Evolutionary conservation across 352 stramenopile genomes (phyloP).

Genomic region (Elongisporangium prolatum): DNA sequence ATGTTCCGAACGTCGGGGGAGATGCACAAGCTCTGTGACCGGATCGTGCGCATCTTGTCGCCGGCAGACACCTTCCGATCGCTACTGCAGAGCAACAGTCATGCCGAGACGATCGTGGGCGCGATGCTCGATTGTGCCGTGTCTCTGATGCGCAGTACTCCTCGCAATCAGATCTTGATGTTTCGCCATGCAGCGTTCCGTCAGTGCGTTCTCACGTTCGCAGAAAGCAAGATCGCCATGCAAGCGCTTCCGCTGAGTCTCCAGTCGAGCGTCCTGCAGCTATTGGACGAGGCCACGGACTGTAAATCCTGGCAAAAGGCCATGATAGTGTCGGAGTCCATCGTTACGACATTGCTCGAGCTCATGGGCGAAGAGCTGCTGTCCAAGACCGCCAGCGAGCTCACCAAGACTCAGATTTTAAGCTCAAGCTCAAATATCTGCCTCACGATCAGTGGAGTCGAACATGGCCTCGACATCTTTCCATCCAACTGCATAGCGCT

Average conservation of each 20-base stretch:
- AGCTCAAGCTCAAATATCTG: slow-evolving; percentile 39
- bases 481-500: not conserved
- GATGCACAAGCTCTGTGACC: slow-evolving; percentile 37
- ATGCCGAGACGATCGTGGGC: slow-evolving; percentile 16
- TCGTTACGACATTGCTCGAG: slow-evolving; percentile 17
- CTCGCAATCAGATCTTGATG: slow-evolving; percentile 59
- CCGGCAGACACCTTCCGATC: not conserved
- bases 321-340: slow-evolving; percentile 14
- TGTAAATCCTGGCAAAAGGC: slow-evolving; percentile 56
- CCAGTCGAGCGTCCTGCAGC: slow-evolving; percentile 24
- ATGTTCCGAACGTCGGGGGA: slow-evolving; percentile 56
- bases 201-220: slow-evolving; percentile 12
- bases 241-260: slow-evolving; percentile 8
- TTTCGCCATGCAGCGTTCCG: slow-evolving; percentile 34
- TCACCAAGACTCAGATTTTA: slow-evolving; percentile 9
- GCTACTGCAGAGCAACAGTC: not conserved
- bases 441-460: slow-evolving; percentile 49
- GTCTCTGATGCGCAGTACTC: slow-evolving; percentile 23
- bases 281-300: slow-evolving; percentile 45
- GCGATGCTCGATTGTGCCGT: slow-evolving; percentile 45
- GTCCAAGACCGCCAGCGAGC: slow-evolving; percentile 8
- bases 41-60: slow-evolving; percentile 17
- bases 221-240: not conserved
- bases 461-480: not conserved
- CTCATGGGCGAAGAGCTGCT: slow-evolving; percentile 13